Conservation (phyloP, 129 eudicot species). For the Helichrysum umbraculigerum region DNA sequence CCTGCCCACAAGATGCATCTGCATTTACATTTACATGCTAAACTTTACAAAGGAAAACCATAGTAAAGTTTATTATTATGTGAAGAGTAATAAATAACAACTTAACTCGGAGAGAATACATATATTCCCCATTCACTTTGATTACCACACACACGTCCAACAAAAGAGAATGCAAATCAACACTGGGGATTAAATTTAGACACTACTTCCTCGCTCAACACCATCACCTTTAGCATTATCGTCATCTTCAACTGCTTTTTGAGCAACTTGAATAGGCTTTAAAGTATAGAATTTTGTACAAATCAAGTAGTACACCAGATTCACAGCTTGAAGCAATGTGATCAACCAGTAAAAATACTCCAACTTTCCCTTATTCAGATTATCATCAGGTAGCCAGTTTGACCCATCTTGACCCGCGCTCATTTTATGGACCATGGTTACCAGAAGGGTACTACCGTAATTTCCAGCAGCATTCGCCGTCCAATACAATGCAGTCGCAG, state of each 20-base stretch:
- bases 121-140: constrained; percentile 5
- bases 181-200: constrained; percentile 29
- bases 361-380: constrained; percentile 73
- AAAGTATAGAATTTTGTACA: constrained; percentile 82
- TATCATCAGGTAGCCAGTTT: constrained; percentile 86
- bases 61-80: not conserved
- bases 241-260: constrained; percentile 14
- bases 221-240: constrained; percentile 36
- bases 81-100: not conserved
- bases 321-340: constrained; percentile 65
- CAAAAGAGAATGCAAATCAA: not conserved
- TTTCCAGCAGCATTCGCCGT: constrained; percentile 73
- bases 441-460: constrained; percentile 74
- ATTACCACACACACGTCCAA: too few species aligned
- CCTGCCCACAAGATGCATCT: not conserved
- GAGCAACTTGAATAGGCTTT: constrained; percentile 66
- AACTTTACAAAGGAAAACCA: not conserved
- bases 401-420: constrained; percentile 55
- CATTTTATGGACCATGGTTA: constrained; percentile 60
- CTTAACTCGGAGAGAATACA: not conserved
- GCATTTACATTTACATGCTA: not conserved
- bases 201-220: constrained; percentile 49
- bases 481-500: constrained; percentile 85
- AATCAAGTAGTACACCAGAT: constrained; percentile 61
- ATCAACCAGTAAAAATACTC: constrained; percentile 87